phyloP scores from a whole-genome alignment of 2,329 filamentous ascomycete genomes.

The Ophiostoma novo-ulmi region DNA sequence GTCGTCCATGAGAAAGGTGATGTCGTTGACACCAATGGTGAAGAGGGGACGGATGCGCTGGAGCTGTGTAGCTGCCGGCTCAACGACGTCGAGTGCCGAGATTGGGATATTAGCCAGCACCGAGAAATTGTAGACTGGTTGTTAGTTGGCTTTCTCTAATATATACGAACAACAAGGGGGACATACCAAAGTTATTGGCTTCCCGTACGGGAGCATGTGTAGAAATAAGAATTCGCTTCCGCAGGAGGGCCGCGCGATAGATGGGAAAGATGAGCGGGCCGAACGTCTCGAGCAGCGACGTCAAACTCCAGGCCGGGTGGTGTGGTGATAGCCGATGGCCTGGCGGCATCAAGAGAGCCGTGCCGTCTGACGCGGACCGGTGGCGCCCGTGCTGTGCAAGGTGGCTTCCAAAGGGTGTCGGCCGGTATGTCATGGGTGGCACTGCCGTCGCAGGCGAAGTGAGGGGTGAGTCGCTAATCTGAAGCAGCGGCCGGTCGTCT shows the following conservation, averaged over 20 bases:
- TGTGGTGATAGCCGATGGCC: constrained; percentile 66
- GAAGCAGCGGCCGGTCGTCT: constrained; percentile 33
- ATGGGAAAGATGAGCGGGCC: constrained; percentile 90
- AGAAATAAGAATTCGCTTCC: constrained; percentile 83
- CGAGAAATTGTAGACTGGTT: constrained; percentile 84
- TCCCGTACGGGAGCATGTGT: constrained; percentile 79
- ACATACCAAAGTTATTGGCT: constrained; percentile 80
- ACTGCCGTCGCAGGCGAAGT: constrained; percentile 41
- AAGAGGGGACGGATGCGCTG: constrained; percentile 78
- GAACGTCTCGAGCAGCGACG: constrained; percentile 71
- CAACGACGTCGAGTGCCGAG: constrained; percentile 64
- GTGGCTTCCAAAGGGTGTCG: constrained; percentile 23
- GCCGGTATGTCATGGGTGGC: constrained; percentile 37
- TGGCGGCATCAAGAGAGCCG: constrained; percentile 51
- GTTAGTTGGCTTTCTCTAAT: neutral
- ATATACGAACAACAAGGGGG: too few species aligned
- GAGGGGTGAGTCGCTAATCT: constrained; percentile 45
- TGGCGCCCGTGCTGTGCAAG: neutral
- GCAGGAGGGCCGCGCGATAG: constrained; percentile 76
- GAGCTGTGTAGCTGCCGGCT: constrained; percentile 46
- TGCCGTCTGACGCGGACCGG: constrained; percentile 50
- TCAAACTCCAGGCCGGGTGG: constrained; percentile 82
- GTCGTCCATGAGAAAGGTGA: constrained; percentile 66
- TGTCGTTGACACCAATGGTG: constrained; percentile 88
- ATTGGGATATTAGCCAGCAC: constrained; percentile 82